These are phyloP conservation scores for Corniculantispora saksenae DNA, from an alignment of 2,329 filamentous ascomycete genomes.

Conservation along the genomic window DNA sequence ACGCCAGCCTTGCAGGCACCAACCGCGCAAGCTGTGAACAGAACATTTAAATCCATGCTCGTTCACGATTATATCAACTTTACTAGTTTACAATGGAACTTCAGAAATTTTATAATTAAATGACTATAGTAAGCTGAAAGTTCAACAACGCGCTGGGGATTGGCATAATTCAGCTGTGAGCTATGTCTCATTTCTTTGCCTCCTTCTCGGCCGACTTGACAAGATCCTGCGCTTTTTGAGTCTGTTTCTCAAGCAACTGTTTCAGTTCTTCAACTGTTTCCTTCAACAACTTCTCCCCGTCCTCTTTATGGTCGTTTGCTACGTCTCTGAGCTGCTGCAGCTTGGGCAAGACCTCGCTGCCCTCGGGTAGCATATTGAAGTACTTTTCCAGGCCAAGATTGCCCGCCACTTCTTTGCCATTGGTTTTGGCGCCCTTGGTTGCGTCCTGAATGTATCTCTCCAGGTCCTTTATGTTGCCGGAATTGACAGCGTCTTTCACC, in stretches of 20 bases:
- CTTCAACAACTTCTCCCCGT: constrained; percentile 69
- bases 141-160: not conserved
- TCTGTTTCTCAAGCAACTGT: constrained; percentile 63
- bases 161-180: not conserved
- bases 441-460: constrained; percentile 37
- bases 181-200: constrained; percentile 17
- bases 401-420: constrained; percentile 7
- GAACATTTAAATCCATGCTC: no score
- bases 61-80: no score
- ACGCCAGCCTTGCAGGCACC: no score
- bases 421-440: constrained; percentile 27
- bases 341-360: constrained; percentile 65
- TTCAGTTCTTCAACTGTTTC: constrained; percentile 68
- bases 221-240: constrained; percentile 58
- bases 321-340: constrained; percentile 64
- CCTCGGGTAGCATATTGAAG: constrained; percentile 65
- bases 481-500: constrained; percentile 61
- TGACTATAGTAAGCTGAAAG: not conserved
- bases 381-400: constrained; percentile 57
- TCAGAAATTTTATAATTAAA: no score
- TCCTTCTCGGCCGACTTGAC: constrained; percentile 55
- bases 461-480: constrained; percentile 55
- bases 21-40: no score
- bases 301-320: constrained; percentile 66
- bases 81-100: no score